Base-by-base conservation (phyloP, 2,329 filamentous ascomycete species). In the Colletotrichum costaricense region DNA sequence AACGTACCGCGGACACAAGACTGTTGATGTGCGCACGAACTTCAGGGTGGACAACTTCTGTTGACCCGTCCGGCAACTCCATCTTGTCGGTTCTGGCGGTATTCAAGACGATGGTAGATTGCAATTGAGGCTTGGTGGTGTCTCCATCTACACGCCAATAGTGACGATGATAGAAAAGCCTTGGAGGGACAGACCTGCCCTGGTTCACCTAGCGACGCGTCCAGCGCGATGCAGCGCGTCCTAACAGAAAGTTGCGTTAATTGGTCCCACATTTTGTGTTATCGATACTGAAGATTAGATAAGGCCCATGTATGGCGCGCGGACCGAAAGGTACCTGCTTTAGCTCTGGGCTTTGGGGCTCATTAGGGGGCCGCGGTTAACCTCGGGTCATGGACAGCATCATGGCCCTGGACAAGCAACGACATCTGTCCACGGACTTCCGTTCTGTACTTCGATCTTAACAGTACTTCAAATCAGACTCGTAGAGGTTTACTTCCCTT, bases 11-110 rank as follows among this genome's bases (percentile, higher is more conserved):
- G 80, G 95, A 96, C 76, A 98, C 94, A 38, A 99, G 91, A 85
- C 94, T 97, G 85, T 94, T 96, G 80, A 99, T 92, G 84, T 98
- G 94, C 33, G 95, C 95, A 80, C 95, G 93, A 79, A 98, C 95
- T 86, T 98, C 94, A 55, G 95, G 94, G 81, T 98, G 95, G 69
- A 98, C 93, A 73, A 93, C 87, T 80, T 92, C 90, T 76, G 82
- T 84, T 69, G 82, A 81, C 71, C 82, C 86, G 63, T 90, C 88
- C 75, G 80, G 81, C 72, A 85, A 78, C 81, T 92, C 90, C 90
- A 92, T 92, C 19, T 76, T 84, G 77, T 24, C 35, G 55, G 38
- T 58, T 16, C 46, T 19, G 2, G 57, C 28, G 24, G 54, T 28
- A 46, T n/a, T 65, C 60, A 55, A 57, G 30, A 28, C 46, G 59